Conservation (phyloP, 495 filamentous ascomycete genomes). For the Lindgomyces ingoldianus region DNA sequence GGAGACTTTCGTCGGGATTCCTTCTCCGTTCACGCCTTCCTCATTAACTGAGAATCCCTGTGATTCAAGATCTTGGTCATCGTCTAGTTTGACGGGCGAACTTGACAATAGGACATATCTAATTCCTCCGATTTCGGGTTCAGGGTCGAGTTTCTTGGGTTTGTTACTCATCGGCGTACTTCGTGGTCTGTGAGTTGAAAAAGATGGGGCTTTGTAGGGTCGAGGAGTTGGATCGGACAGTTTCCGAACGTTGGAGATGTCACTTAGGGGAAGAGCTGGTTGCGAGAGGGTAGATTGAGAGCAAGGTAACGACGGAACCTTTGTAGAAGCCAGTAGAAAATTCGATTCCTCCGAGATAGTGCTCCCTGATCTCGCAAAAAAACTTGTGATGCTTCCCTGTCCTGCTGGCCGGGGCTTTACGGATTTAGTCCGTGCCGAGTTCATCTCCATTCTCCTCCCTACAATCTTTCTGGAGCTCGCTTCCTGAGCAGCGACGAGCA, state of each 20-base stretch:
- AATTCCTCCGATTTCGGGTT: slow-evolving; percentile 18
- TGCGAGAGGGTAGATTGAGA: not conserved
- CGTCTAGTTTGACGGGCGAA: slow-evolving; percentile 44
- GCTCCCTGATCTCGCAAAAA: slow-evolving; percentile 44
- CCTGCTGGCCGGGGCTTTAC: slow-evolving; percentile 38
- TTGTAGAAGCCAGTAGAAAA: not conserved
- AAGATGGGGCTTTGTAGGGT: slow-evolving; percentile 15
- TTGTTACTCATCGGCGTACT: slow-evolving; percentile 32
- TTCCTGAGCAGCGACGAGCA: not conserved
- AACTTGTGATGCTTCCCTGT: slow-evolving; percentile 53
- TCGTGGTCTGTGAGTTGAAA: slow-evolving; percentile 38
- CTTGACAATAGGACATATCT: slow-evolving; percentile 51
- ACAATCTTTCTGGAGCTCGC: slow-evolving; percentile 16
- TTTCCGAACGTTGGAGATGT: slow-evolving; percentile 33
- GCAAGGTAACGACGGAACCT: not conserved
- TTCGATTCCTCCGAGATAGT: slow-evolving; percentile 3
- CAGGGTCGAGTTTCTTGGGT: slow-evolving; percentile 13
- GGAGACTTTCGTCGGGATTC: slow-evolving; percentile 14
- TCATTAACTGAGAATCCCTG: not conserved
- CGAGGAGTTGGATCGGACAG: not conserved
- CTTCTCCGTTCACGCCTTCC: not conserved
- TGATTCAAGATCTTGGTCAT: not conserved
- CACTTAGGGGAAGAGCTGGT: slow-evolving; percentile 19
- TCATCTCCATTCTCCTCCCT: slow-evolving; percentile 29
- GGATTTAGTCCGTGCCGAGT: slow-evolving; percentile 29